Evolutionary conservation across 768 basidiomycete species (phyloP), one percentile per base, ranked within the genome.

Genomic region (Wakefieldia striispora): DNA sequence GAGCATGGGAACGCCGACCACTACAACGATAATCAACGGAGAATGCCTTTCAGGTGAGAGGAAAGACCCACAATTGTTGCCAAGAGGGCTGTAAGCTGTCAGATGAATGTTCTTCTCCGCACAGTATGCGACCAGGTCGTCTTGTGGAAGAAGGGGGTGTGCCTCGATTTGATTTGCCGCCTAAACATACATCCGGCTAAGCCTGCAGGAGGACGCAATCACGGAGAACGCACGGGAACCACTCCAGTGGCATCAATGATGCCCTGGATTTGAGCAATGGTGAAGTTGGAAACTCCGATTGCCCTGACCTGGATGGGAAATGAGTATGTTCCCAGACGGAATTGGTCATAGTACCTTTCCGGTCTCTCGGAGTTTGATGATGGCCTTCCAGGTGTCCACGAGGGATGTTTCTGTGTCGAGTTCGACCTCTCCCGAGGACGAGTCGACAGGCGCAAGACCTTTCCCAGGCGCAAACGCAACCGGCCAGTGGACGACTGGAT

Each of bases 201-300:
- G 41, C 17, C 33, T n/a, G 43, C 21, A 40, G 13, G n/a, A 39
- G 17, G 6, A 12, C 38, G 14, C 13, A 49, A 11, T 2, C 19
- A 8, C 8, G 29, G 23, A 40, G 38, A 13, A 65, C 79, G 48
- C 61, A 83, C 83, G 23, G 92, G 91, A 47, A 82, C 78, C 45
- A 88, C 83, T 11, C 82, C 84, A 23, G 88, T 88, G 4, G 82
- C 83, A 20, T 76, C 67, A 51, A 81, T 82, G 60, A 94, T 77
- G 11, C 75, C 84, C 63, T 88, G 70, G 47, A 94, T 65, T 40
- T 86, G 75, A 36, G 74, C 72, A 46, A 84, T 68, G 16, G 78
- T 81, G 70, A 90, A 91, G 79, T 94, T 94, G 58, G 86, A 88
- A 6, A 95, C 89, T 47, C 91, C 91, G 55, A 94, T 72, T 1